Base-by-base conservation (phyloP, 805 yeast genomes). In the Metschnikowia anglica region DNA sequence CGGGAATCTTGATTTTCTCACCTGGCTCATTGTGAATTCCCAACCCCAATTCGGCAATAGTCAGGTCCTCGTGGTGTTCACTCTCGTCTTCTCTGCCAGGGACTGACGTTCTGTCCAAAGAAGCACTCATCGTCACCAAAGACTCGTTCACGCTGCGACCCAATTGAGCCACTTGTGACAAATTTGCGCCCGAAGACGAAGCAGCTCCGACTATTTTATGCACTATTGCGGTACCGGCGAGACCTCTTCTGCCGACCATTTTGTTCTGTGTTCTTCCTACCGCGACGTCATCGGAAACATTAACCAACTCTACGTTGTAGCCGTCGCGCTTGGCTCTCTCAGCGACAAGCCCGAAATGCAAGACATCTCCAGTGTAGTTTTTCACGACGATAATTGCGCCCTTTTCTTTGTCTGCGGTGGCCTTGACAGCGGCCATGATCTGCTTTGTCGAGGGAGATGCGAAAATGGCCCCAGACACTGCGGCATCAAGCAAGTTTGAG, bases 11-110 rank as follows among this genome's bases (percentile, higher is more conserved):
- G 27, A 78, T 58, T 48, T 79, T 76, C 44, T 81, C 81, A 48
- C 97, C 97, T 0, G 96, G 93, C 62, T 90, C 98, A 57, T 90
- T 90, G 65, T 90, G 98, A 47, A 90, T 90, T 34, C 98, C 98
- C 81, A 90, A 83, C 20, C 98, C 98, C 45, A 90, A 74, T 62
- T 90, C 98, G 59, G 85, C 83, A 62, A 86, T 88, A 44, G 80
- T 70, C 13, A 48, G 46, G 3, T 63, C 73, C 20, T 66, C 74
- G 48, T 88, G 74, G 42, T 65, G 61, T 34, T 73, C 80, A 33
- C 67, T 47, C 32, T 66, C 72, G 24, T 56, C 76, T 15, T 39
- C 59, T 54, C 86, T 78, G 4, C 95, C 95, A 4, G 98, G 97
- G 17, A 90, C 95, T 32, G 86, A 80, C 40, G 93, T 88, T 57